Base-by-base conservation (phyloP, 768 basidiomycete species). In the Mrakia blollopis region DNA sequence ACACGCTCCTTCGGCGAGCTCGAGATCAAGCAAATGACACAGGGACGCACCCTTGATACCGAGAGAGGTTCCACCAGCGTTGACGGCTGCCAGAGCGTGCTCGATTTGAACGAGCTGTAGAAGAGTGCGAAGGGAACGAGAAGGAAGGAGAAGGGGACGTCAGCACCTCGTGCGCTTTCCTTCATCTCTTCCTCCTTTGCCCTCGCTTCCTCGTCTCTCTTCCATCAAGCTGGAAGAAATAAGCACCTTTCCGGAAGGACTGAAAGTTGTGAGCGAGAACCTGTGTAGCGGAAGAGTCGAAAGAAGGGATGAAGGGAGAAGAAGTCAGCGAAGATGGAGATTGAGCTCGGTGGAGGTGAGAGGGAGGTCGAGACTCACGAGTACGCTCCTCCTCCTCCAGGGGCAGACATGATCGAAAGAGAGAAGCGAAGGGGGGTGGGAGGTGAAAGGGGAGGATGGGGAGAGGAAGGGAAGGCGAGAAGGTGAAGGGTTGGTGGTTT, bases 191-290 rank as follows among this genome's bases (percentile, higher is more conserved):
- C 69, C 23, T 21, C 35, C n/a, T n/a, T 23, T 11, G 28, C n/a
- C 50, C 16, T 35, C 74, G 54, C 1, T 30, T 13, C 30, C 9
- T 25, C 4, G 23, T 54, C 28, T 9, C 9, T 5, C 28, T 35
- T 10, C 50, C 30, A 8, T 16, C 23, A n/a, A 60, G 25, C 47
- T 16, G 61, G 39, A 32, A 32, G 1, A 30, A 16, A 23, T 37
- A 35, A 57, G 23, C 11, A 78, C 74, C 81, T 94, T 97, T 80
- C 96, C 96, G 81, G 94, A 97, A 73, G 97, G 97, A 54, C 94
- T 97, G 89, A 99, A 99, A 81, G 97, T 96, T 21, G 97, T 99
- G 79, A 99, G 89, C 80, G 97, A 99, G 87, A 97, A 99, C 83
- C 95, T 98, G 39, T 41, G 11, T 11, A n/a, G n/a, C n/a, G n/a